Evolutionary conservation across 2,329 filamentous ascomycete genomes (phyloP).

Genomic region (Talaromyces atroroseus): DNA sequence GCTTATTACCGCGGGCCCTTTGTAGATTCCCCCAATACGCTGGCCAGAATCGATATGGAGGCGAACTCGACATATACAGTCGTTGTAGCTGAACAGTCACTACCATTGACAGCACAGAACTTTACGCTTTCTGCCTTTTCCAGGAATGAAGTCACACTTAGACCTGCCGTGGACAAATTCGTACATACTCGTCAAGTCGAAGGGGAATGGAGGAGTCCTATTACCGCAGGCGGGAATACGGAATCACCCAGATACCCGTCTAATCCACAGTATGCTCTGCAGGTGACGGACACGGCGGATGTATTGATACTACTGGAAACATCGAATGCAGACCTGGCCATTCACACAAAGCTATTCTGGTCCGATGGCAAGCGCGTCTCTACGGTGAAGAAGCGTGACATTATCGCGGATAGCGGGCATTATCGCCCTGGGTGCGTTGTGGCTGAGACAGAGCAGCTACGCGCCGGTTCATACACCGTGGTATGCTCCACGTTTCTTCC

Average conservation of each 20-base stretch:
- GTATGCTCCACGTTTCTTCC: slow-evolving; percentile 88
- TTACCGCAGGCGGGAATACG: slow-evolving; percentile 79
- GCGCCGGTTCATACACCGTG: slow-evolving; percentile 73
- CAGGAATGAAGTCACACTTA: slow-evolving; percentile 55
- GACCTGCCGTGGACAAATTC: slow-evolving; percentile 58
- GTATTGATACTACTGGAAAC: slow-evolving; percentile 71
- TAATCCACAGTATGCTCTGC: slow-evolving; percentile 80
- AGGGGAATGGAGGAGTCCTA: slow-evolving; percentile 75
- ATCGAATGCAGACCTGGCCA: slow-evolving; percentile 59
- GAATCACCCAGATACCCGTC: slow-evolving; percentile 68
- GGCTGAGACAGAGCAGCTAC: slow-evolving; percentile 56
- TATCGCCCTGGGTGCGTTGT: slow-evolving; percentile 77
- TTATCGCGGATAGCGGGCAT: slow-evolving; percentile 78
- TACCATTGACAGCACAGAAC: slow-evolving; percentile 67
- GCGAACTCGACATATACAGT: slow-evolving; percentile 52
- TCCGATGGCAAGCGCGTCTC: slow-evolving; percentile 67
- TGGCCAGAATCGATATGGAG: slow-evolving; percentile 67
- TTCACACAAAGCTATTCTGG: slow-evolving; percentile 82
- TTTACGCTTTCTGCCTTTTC: slow-evolving; percentile 86
- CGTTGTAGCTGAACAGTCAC: slow-evolving; percentile 71
- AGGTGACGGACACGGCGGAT: slow-evolving; percentile 51
- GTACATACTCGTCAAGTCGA: slow-evolving; percentile 53
- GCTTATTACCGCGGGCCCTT: slow-evolving; percentile 72
- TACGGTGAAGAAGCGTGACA: slow-evolving; percentile 64
- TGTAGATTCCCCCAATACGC: slow-evolving; percentile 87